Base-by-base conservation (phyloP, 805 yeast genomes). In the Pichia sporocuriosa region DNA sequence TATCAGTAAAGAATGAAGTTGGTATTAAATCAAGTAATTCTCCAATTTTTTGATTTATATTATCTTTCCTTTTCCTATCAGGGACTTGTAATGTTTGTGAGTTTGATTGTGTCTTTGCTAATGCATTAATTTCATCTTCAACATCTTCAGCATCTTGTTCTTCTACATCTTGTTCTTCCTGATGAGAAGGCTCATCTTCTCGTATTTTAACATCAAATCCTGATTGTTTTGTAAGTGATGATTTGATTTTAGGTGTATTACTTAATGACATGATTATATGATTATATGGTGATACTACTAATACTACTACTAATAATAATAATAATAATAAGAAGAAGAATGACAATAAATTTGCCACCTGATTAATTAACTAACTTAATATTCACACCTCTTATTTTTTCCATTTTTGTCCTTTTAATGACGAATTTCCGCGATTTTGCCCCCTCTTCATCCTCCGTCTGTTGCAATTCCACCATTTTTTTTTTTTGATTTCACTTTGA, bases 31-130 rank as follows among this genome's bases (percentile, higher is more conserved):
- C 57, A 54, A 50, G 56, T 52, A 48, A 62, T 42, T 77, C 79
- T 39, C 74, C 77, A 12, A 77, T 77, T 48, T 70, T 69, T 10
- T 75, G 81, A 50, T 76, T 76, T 57, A 77, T 73, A 50, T 73
- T 75, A 47, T 75, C 82, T 39, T 77, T 59, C 43, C 78, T 66
- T 49, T 70, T 70, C 9, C 79, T 56, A 43, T 70, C 75, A 24
- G 51, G 41, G 31, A n/a, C 38, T n/a, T 26, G 30, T 5, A 13
- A 13, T 6, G 11, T 24, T 10, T 15, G 22, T 4, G 16, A 15
- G 4, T n/a, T 15, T n/a, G 9, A 17, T 11, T 15, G 22, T 11
- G 36, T 22, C 25, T 32, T 31, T 9, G 39, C 29, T 7, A 48
- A 36, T 28, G 22, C 15, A 20, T 38, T 20, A 17, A 21, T 33